Conservation (phyloP, 2,329 filamentous ascomycete species). For the Talaromyces verruculosus region DNA sequence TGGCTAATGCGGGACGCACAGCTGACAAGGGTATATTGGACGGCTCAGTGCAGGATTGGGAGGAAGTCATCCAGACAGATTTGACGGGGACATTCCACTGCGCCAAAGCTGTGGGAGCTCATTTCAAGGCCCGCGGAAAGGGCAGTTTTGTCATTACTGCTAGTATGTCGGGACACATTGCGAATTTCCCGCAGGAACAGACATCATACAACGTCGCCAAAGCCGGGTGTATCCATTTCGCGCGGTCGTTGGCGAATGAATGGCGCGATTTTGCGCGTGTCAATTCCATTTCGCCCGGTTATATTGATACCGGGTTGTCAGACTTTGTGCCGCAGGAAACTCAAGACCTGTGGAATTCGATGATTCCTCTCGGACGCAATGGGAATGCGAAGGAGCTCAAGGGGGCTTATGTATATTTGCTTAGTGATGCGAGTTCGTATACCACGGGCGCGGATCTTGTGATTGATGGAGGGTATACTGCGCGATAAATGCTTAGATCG, state of each 20-base stretch:
- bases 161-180: slow-evolving; percentile 60
- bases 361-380: slow-evolving; percentile 62
- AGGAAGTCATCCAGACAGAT: slow-evolving; percentile 80
- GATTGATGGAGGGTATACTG: slow-evolving; percentile 53
- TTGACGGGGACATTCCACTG: slow-evolving; percentile 84
- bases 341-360: slow-evolving; percentile 59
- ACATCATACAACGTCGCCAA: slow-evolving; percentile 66
- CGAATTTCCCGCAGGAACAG: slow-evolving; percentile 63
- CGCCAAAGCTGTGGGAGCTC: slow-evolving; percentile 80
- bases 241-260: slow-evolving; percentile 65
- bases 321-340: slow-evolving; percentile 62
- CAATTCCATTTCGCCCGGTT: slow-evolving; percentile 67
- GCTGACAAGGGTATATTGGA: slow-evolving; percentile 69
- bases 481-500: slow-evolving; percentile 34
- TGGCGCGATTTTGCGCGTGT: slow-evolving; percentile 69
- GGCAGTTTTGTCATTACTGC: slow-evolving; percentile 67
- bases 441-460: slow-evolving; percentile 51
- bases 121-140: slow-evolving; percentile 67
- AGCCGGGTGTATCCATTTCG: slow-evolving; percentile 66
- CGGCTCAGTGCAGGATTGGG: slow-evolving; percentile 67
- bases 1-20: slow-evolving; percentile 70
- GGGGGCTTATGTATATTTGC: slow-evolving; percentile 55
- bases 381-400: slow-evolving; percentile 66
- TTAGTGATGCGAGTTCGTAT: slow-evolving; percentile 50
- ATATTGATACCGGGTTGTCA: slow-evolving; percentile 66